phyloP scores from a whole-genome alignment of 2,329 filamentous ascomycete species.

The Colletotrichum limetticola region DNA sequence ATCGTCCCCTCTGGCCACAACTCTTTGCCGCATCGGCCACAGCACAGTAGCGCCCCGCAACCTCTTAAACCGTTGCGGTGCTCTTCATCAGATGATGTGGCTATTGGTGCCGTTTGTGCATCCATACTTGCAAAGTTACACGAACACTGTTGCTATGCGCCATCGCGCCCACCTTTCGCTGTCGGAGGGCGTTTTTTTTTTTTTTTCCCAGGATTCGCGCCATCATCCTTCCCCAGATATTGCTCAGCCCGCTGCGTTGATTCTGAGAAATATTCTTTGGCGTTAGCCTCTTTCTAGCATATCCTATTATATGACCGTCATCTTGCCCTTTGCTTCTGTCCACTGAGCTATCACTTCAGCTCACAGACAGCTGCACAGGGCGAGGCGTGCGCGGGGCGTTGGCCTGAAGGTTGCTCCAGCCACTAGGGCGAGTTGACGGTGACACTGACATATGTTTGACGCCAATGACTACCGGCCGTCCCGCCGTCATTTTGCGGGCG shows the following conservation, averaged over 20 bases:
- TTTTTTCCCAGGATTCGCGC: neutral
- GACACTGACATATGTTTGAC: conserved; percentile 11
- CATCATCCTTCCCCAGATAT: neutral
- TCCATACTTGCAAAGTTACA: neutral
- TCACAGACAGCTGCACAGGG: conserved; percentile 17
- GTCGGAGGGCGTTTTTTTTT: no score
- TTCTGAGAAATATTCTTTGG: neutral
- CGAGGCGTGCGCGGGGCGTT: conserved; percentile 13
- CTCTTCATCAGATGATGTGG: neutral
- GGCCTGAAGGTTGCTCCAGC: neutral
- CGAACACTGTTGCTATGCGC: neutral
- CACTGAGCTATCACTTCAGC: neutral
- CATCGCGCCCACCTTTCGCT: neutral
- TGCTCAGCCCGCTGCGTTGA: neutral
- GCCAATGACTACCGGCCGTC: conserved; percentile 22
- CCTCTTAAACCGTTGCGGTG: neutral
- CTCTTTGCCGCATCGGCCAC: conserved; percentile 17
- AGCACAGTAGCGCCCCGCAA: neutral
- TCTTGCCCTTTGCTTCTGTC: neutral
- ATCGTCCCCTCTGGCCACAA: neutral
- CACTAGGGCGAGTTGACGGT: neutral
- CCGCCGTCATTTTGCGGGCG: conserved; percentile 13
- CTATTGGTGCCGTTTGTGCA: neutral
- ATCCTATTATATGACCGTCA: neutral
- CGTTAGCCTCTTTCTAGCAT: neutral